Conservation (phyloP, 2,329 filamentous ascomycete species). For the Xylariales sp. region DNA sequence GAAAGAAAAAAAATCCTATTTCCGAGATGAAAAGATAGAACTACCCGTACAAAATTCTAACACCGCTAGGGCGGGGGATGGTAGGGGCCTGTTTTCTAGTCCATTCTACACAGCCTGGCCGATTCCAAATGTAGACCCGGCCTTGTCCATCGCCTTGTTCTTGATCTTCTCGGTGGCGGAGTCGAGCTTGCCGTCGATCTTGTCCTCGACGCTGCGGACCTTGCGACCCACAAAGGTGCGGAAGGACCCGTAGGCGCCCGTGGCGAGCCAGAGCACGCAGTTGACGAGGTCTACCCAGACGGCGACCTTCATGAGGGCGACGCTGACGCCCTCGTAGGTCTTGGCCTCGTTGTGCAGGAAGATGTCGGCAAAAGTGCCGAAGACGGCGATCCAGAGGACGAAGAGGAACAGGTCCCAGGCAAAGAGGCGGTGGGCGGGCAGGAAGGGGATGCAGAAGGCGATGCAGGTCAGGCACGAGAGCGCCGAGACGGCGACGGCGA, state of each 20-base stretch:
- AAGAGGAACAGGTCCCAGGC: constrained; percentile 39
- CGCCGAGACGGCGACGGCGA: constrained; percentile 55
- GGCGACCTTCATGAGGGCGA: constrained; percentile 59
- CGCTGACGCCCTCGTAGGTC: constrained; percentile 40
- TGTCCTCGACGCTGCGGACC: constrained; percentile 27
- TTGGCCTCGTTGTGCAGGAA: constrained; percentile 59
- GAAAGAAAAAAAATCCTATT: too few relatives aligned
- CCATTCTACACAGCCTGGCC: background rate
- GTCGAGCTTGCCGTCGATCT: constrained; percentile 30
- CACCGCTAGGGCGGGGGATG: too few relatives aligned
- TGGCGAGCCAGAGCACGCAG: constrained; percentile 59
- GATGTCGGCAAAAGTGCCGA: constrained; percentile 69
- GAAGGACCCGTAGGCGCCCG: constrained; percentile 34
- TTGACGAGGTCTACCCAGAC: constrained; percentile 70
- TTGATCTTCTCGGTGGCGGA: constrained; percentile 22
- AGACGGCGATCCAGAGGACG: constrained; percentile 58
- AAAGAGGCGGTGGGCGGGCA: constrained; percentile 36
- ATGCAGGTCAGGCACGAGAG: constrained; percentile 49
- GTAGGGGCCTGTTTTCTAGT: too few relatives aligned
- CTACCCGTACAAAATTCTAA: too few relatives aligned
- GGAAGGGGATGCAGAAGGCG: constrained; percentile 29
- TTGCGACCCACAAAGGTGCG: constrained; percentile 26
- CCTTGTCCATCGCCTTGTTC: constrained; percentile 8
- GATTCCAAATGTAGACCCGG: too few relatives aligned
- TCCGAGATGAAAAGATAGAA: too few relatives aligned